Evolutionary conservation across 179 eudicot species (phyloP).

Genomic region (Actinidia arguta): DNA sequence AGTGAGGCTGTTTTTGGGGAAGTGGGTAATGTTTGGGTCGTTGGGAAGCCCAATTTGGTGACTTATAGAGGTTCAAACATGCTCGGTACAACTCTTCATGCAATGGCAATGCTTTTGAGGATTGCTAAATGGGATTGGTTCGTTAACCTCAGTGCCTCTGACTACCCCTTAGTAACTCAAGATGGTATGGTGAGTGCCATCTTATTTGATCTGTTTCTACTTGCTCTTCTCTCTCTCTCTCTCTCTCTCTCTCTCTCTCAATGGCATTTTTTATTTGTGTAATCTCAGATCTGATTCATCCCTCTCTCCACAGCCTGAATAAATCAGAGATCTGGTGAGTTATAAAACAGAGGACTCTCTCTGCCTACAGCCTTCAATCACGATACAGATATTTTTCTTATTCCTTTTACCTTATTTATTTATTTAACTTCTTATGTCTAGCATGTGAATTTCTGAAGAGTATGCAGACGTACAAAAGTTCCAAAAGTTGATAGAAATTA

Average conservation of each 20-base stretch:
- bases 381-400: constrained; percentile 63
- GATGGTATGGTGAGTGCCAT: constrained; percentile 71
- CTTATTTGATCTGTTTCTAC: not conserved
- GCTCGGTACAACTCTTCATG: constrained; percentile 60
- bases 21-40: constrained; percentile 57
- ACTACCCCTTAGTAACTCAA: constrained; percentile 67
- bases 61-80: constrained; percentile 70
- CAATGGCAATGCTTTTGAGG: constrained; percentile 54
- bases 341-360: constrained; percentile 82
- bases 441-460: constrained; percentile 18
- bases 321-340: constrained; percentile 95
- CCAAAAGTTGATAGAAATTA: not conserved
- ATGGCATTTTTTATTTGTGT: not conserved
- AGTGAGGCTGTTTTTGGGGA: constrained; percentile 33
- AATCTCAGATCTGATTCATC: constrained; percentile 82
- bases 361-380: constrained; percentile 93
- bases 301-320: constrained; percentile 69
- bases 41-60: constrained; percentile 53
- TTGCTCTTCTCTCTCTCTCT: not conserved
- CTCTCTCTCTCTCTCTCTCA: not conserved
- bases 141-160: constrained; percentile 69
- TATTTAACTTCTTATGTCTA: constrained; percentile 2
- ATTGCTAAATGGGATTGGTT: constrained; percentile 67
- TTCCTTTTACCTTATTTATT: not conserved
- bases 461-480: not conserved